phyloP scores from a whole-genome alignment of 306 rosid species.

The Quercus aquifolioides region DNA sequence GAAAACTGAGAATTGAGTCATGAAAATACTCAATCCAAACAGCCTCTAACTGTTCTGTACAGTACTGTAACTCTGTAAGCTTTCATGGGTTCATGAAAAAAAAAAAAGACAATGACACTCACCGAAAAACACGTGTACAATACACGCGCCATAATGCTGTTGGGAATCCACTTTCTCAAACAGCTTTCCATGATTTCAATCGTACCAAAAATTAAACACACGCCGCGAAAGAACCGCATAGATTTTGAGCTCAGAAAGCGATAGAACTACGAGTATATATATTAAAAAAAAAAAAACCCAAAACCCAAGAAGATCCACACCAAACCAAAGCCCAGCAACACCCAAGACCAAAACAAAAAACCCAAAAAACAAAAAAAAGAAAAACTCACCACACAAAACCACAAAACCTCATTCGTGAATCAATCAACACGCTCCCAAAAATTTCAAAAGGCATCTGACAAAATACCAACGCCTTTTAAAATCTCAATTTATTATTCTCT shows the following conservation, averaged over 20 bases:
- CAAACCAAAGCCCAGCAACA: not conserved
- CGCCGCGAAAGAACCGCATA: conserved; percentile 9
- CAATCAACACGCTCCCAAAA: conserved; percentile 19
- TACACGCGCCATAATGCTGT: too few relatives aligned
- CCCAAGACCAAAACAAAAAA: not conserved
- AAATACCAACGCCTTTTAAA: conserved; percentile 6
- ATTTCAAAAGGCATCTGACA: conserved; percentile 28
- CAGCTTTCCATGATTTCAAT: too few relatives aligned
- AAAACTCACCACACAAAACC: conserved; percentile 10
- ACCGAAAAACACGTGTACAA: too few relatives aligned
- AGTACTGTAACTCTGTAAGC: too few relatives aligned
- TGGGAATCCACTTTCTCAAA: too few relatives aligned
- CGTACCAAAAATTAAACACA: not conserved
- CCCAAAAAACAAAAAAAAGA: not conserved
- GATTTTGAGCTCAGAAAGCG: not conserved
- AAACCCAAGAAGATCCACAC: not conserved
- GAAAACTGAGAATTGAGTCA: too few relatives aligned
- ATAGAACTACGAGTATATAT: not conserved
- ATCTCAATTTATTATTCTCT: conserved; percentile 13
- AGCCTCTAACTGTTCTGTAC: too few relatives aligned
- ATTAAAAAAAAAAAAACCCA: not conserved
- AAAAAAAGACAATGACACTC: too few relatives aligned
- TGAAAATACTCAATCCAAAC: too few relatives aligned
- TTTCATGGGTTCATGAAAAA: too few relatives aligned
- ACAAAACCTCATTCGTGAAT: conserved; percentile 23